phyloP scores from a whole-genome alignment of 2,329 filamentous ascomycete species.

The Fusarium guadeloupense region DNA sequence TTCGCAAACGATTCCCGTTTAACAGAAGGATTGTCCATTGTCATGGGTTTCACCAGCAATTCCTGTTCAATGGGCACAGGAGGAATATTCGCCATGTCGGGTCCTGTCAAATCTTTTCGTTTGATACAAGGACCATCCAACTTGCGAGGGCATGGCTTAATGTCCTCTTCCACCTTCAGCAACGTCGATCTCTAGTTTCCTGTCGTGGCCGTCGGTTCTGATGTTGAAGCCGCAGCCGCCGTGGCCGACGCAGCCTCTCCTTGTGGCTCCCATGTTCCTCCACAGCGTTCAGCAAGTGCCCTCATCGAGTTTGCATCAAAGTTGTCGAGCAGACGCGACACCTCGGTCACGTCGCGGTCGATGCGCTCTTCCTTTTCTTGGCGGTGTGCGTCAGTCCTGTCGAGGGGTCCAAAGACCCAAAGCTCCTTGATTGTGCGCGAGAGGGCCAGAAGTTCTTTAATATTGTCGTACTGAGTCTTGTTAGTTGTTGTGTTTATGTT shows the following conservation, averaged over 20 bases:
- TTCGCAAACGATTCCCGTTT: neutral
- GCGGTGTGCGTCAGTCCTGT: conserved; percentile 49
- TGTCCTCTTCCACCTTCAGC: neutral
- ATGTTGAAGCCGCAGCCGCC: neutral
- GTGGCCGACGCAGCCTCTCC: conserved; percentile 4
- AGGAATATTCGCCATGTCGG: too few species aligned
- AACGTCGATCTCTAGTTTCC: conserved; percentile 9
- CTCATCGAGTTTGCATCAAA: conserved; percentile 49
- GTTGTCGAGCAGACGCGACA: conserved; percentile 48
- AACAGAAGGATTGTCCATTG: too few species aligned
- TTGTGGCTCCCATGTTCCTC: conserved; percentile 51
- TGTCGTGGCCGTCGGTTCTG: conserved; percentile 4
- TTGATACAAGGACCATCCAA: too few species aligned
- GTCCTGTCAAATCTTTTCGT: too few species aligned
- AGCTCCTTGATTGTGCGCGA: conserved; percentile 58
- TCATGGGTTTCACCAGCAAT: too few species aligned
- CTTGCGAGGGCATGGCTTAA: too few species aligned
- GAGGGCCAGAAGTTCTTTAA: conserved; percentile 57
- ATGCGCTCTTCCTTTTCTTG: conserved; percentile 50
- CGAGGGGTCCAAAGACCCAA: conserved; percentile 56
- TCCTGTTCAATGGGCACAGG: too few species aligned
- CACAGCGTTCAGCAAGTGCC: conserved; percentile 47
- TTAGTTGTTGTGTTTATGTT: neutral
- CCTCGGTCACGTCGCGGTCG: conserved; percentile 49
- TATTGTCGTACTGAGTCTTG: conserved; percentile 49